Base-by-base conservation (phyloP, 352 stramenopile species). In the Nothophytophthora sp. region DNA sequence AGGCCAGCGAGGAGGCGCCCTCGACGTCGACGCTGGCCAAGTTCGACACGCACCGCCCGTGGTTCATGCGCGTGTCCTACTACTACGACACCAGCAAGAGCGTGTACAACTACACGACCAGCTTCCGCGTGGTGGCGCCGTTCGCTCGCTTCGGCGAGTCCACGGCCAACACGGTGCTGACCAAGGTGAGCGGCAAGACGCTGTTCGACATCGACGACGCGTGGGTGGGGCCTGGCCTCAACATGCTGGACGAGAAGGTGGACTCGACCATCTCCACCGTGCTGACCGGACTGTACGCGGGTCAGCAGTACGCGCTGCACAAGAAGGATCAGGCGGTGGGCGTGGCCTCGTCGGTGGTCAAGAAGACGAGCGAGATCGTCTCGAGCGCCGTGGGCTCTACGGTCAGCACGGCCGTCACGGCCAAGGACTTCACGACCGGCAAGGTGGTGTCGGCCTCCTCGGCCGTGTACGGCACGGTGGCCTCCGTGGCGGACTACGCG, bases 71-170 rank as follows among this genome's bases (percentile, higher is more conserved):
- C 37, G 68, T 59, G 48, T 73, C 78, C 44, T 89, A 84, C 65
- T 89, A 87, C 59, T 89, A 89, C 61, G 71, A 84, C 58, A 83
- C 70, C 25, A 66, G 59, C 43, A 89, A 86, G 75, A 63, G 63
- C n/a, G 70, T 89, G 56, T 89, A 89, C 67, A 62, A 69, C 62
- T 89, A 87, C 73, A 77, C 78, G 28, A 89, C 78, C 55, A 86
- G 75, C 63, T 89, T 89, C 62, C 71, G 67, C 19, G 50, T 80
- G 22, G 66, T 89, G 41, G 67, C 70, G 8, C 52, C 52, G 5
- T 62, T 89, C 27, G 78, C 78, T 13, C 78, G 72, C 25, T 80
- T 87, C 37, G 73, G 75, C 15, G 78, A 89, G 62, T 73, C 52
- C 32, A 86, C 59, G 27, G 60, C 71, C 37, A 86, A 89, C 46